These are phyloP conservation scores for Penicillium concentricum DNA, from an alignment of 2,329 filamentous ascomycete genomes.

Conservation along the genomic window DNA sequence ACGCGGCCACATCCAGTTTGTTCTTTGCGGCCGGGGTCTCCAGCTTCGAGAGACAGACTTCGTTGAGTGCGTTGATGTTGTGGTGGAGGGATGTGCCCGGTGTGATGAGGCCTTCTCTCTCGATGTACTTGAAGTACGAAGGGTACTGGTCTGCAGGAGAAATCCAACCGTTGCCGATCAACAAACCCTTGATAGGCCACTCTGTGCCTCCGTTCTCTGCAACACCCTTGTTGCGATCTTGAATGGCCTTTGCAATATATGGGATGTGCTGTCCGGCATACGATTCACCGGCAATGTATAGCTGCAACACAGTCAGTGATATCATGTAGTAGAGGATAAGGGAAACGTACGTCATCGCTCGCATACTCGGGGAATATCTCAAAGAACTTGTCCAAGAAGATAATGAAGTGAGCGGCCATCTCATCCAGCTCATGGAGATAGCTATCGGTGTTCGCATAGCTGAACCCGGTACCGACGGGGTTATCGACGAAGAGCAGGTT, in stretches of 20 bases:
- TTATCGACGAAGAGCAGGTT: constrained; percentile 97
- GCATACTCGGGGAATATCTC: constrained; percentile 86
- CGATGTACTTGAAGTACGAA: constrained; percentile 77
- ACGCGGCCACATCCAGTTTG: constrained; percentile 66
- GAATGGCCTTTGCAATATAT: constrained; percentile 88
- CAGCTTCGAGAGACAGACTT: constrained; percentile 63
- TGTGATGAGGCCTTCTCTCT: constrained; percentile 70
- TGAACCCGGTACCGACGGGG: constrained; percentile 93
- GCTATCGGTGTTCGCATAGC: constrained; percentile 86
- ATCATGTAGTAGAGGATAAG: background rate
- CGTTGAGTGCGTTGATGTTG: constrained; percentile 66
- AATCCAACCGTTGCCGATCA: constrained; percentile 99
- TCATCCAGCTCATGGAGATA: constrained; percentile 81
- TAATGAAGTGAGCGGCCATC: constrained; percentile 86
- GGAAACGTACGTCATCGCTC: constrained; percentile 77
- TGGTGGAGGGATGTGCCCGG: constrained; percentile 62
- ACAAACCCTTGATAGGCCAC: constrained; percentile 80
- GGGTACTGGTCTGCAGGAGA: constrained; percentile 86
- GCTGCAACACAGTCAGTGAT: constrained; percentile 48
- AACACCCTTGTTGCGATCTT: constrained; percentile 75
- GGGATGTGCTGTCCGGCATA: constrained; percentile 97
- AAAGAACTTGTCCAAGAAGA: constrained; percentile 91
- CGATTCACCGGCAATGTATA: constrained; percentile 94
- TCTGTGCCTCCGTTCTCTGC: constrained; percentile 39
- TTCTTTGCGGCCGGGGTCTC: constrained; percentile 59